Conservation (phyloP, 2,329 filamentous ascomycete genomes). For the Epichloe baconii region DNA sequence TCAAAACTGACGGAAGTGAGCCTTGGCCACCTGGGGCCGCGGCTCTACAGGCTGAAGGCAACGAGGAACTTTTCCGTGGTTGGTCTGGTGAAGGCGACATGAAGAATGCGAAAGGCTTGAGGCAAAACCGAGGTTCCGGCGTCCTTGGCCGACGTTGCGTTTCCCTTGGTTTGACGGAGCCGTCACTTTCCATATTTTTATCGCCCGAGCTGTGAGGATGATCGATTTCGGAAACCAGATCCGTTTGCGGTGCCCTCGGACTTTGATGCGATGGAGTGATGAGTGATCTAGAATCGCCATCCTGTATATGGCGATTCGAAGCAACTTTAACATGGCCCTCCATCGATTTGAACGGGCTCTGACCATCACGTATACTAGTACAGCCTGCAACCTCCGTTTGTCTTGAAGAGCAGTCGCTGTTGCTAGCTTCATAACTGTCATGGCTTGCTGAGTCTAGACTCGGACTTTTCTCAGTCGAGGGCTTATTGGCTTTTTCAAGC, state of each 20-base stretch:
- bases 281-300: background rate
- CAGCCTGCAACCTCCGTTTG: background rate
- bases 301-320: background rate
- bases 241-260: slow-evolving; percentile 9
- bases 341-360: background rate
- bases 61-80: slow-evolving; percentile 1
- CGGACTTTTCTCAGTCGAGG: background rate
- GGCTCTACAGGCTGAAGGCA: background rate
- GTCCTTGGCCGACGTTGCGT: slow-evolving; percentile 19
- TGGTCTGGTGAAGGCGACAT: slow-evolving; percentile 34
- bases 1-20: slow-evolving; percentile 19
- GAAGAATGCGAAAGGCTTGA: slow-evolving; percentile 40
- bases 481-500: background rate
- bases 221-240: background rate
- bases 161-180: background rate
- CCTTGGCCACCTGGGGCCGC: background rate
- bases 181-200: background rate
- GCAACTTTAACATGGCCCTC: background rate
- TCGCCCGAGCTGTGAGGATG: background rate
- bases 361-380: background rate
- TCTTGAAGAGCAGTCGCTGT: background rate
- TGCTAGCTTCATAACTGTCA: background rate
- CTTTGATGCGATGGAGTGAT: slow-evolving; percentile 7
- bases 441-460: background rate
- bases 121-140: slow-evolving; percentile 33